Evolutionary conservation across 345 rosid species (phyloP).

Genomic region (Excoecaria cochinchinensis): DNA sequence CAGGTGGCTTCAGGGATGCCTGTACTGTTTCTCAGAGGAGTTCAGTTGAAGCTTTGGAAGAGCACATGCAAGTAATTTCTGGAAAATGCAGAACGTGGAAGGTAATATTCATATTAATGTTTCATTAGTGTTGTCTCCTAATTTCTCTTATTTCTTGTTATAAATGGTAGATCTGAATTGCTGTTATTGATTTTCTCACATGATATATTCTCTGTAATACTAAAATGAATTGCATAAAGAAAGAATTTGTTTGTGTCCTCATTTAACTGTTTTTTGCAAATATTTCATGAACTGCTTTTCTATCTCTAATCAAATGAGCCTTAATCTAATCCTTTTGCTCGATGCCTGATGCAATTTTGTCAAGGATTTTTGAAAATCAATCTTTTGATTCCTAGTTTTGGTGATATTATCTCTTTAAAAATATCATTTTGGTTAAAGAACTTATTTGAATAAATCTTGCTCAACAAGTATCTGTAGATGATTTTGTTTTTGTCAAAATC

Average conservation of each 20-base stretch:
- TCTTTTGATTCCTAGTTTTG: not conserved
- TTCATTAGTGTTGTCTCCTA: not conserved
- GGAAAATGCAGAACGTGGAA: conserved; percentile 59
- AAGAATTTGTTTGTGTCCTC: not conserved
- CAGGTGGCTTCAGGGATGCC: conserved; percentile 82
- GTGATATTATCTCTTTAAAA: not conserved
- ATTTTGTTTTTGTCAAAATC: not conserved
- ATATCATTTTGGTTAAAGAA: not conserved
- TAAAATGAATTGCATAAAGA: not conserved
- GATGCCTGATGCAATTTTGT: not conserved
- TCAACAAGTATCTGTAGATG: not conserved
- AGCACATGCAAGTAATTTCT: conserved; percentile 55
- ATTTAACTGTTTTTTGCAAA: not conserved
- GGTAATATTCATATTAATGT: conserved; percentile 40
- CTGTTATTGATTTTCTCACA: conserved; percentile 7
- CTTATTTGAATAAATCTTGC: not conserved
- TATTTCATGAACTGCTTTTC: not conserved
- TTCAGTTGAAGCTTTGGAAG: conserved; percentile 69
- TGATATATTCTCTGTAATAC: not conserved
- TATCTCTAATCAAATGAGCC: not conserved
- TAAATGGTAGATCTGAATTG: conserved; percentile 1
- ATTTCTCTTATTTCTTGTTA: not conserved
- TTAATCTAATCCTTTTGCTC: not conserved
- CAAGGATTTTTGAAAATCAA: not conserved
- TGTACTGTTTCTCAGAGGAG: conserved; percentile 59